These are phyloP conservation scores for Phylloporus sp. DNA, from an alignment of 768 basidiomycete species.

Conservation along the genomic window DNA sequence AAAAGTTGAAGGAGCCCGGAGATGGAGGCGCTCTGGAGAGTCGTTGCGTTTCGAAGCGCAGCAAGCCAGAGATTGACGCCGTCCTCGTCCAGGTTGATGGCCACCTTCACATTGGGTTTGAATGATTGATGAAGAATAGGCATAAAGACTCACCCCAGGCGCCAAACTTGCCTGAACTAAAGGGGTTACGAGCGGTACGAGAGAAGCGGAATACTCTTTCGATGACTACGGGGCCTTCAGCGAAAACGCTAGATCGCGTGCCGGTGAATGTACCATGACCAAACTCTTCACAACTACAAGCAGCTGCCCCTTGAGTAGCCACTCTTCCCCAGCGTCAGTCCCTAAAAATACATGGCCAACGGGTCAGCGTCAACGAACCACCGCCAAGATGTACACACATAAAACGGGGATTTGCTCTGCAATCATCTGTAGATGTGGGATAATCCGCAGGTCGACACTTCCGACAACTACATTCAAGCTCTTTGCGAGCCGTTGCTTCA, in stretches of 20 bases:
- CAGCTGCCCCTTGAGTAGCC: constrained; percentile 65
- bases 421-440: constrained; percentile 59
- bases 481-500: constrained; percentile 65
- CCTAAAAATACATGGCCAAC: constrained; percentile 40
- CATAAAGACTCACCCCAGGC: constrained; percentile 40
- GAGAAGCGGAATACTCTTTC: constrained; percentile 51
- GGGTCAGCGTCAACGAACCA: no score
- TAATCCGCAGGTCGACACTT: constrained; percentile 48
- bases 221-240: constrained; percentile 47
- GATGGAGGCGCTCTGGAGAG: constrained; percentile 44
- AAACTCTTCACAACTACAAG: constrained; percentile 67
- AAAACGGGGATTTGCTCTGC: constrained; percentile 61
- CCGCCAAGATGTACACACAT: constrained; percentile 44
- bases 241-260: not conserved
- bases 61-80: constrained; percentile 70
- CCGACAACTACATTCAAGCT: constrained; percentile 69
- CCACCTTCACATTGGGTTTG: constrained; percentile 40
- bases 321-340: constrained; percentile 62
- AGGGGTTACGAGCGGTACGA: constrained; percentile 54
- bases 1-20: constrained; percentile 60
- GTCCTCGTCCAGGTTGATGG: constrained; percentile 73
- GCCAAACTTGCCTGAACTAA: constrained; percentile 62
- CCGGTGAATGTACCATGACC: constrained; percentile 46
- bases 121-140: not conserved
- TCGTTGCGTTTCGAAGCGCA: constrained; percentile 59